phyloP scores from a whole-genome alignment of 2,329 filamentous ascomycete species.

The Ceratocystis cubensis region DNA sequence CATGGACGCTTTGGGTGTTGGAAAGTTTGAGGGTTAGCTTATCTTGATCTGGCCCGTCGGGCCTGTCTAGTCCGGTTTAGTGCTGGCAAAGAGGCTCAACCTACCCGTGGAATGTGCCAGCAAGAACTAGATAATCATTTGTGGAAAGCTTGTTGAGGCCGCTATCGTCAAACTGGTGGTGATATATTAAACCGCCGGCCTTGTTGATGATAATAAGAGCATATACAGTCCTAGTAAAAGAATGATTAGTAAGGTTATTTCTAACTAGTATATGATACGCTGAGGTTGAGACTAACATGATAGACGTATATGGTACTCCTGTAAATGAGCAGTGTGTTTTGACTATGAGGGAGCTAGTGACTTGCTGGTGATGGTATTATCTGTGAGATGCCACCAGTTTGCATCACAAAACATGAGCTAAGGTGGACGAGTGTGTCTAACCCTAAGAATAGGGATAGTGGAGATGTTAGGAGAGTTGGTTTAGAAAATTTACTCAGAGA shows the following conservation, averaged over 20 bases:
- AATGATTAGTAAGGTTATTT: background rate
- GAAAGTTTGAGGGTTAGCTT: slow-evolving; percentile 15
- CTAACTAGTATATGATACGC: background rate
- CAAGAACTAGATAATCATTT: slow-evolving; percentile 94
- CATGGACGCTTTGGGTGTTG: slow-evolving; percentile 44
- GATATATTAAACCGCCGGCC: slow-evolving; percentile 90
- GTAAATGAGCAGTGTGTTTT: background rate
- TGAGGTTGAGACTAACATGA: background rate
- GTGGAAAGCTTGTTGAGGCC: slow-evolving; percentile 77
- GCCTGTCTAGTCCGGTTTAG: background rate
- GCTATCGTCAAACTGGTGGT: slow-evolving; percentile 79
- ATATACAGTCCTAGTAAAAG: slow-evolving; percentile 65
- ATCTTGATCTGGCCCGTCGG: background rate
- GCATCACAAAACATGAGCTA: background rate
- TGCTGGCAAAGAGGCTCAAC: slow-evolving; percentile 21
- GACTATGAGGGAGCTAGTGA: background rate
- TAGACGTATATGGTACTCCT: background rate
- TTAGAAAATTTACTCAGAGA: background rate
- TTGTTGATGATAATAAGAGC: slow-evolving; percentile 98
- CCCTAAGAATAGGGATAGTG: background rate
- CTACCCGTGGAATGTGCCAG: slow-evolving; percentile 92
- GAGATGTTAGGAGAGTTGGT: background rate
- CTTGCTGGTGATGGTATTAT: background rate
- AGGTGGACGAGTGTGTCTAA: background rate
- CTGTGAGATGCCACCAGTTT: background rate